Evolutionary conservation across 768 basidiomycete genomes (phyloP).

Genomic region (Macrolepiota albuminosa): DNA sequence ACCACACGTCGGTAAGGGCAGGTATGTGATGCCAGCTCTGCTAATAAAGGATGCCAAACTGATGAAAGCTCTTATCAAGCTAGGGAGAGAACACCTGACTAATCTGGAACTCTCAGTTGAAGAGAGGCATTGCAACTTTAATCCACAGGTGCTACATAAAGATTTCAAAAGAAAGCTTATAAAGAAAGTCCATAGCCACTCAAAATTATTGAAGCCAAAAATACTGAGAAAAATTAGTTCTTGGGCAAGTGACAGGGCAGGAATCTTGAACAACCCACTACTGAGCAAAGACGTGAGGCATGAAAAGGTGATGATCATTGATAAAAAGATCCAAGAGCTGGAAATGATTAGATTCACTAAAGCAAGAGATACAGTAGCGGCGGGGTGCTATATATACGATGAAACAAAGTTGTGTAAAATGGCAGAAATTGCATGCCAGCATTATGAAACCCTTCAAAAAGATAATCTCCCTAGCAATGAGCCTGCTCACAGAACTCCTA

Average conservation of each 20-base stretch:
- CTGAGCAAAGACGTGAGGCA: neutral
- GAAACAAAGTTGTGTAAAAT: slow-evolving; percentile 22
- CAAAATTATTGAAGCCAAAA: too few species aligned
- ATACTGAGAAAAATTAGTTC: neutral
- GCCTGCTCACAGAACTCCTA: too few species aligned
- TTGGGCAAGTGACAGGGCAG: neutral
- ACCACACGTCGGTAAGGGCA: neutral
- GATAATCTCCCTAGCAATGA: too few species aligned
- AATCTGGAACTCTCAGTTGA: too few species aligned
- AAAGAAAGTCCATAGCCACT: too few species aligned
- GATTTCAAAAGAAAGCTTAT: too few species aligned
- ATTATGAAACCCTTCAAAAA: slow-evolving; percentile 25
- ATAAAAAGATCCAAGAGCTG: neutral
- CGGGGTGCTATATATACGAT: neutral
- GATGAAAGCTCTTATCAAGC: too few species aligned
- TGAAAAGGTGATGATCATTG: neutral
- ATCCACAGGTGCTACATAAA: too few species aligned
- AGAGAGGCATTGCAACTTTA: too few species aligned
- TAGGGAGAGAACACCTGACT: too few species aligned
- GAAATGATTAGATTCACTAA: neutral
- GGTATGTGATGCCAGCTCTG: too few species aligned
- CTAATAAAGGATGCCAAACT: neutral
- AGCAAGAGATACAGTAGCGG: neutral
- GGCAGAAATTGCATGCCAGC: slow-evolving; percentile 23
- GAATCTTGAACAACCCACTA: neutral